These are phyloP conservation scores for Hymenoscyphus fructigenus DNA, from an alignment of 2,329 filamentous ascomycete species.

Conservation along the genomic window DNA sequence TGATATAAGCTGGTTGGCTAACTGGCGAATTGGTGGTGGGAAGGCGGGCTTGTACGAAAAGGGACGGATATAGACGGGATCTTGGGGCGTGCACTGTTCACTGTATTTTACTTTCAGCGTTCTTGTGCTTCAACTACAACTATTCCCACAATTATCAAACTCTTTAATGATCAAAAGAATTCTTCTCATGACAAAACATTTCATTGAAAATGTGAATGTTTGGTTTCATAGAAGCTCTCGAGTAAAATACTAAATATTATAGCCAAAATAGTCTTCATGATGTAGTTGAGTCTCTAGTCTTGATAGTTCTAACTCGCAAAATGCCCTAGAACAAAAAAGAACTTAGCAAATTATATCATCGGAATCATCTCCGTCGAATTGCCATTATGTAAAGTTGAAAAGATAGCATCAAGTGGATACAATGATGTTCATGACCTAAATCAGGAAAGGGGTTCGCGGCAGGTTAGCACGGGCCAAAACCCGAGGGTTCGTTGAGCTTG, in stretches of 20 bases:
- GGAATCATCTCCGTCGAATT: too few species aligned
- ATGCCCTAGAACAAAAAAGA: too few species aligned
- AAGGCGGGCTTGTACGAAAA: constrained; percentile 30
- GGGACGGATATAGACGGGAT: constrained; percentile 29
- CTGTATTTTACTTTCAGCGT: constrained; percentile 37
- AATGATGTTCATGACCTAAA: not conserved
- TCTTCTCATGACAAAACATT: not conserved
- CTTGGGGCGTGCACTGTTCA: constrained; percentile 30
- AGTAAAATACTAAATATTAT: too few species aligned
- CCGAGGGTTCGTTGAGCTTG: constrained; percentile 1
- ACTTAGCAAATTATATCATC: too few species aligned
- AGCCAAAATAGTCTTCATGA: too few species aligned
- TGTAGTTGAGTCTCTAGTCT: too few species aligned
- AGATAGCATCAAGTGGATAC: not conserved
- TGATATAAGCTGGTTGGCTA: not conserved
- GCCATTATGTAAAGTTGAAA: too few species aligned
- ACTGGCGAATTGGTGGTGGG: constrained; percentile 10
- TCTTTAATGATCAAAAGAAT: constrained; percentile 8
- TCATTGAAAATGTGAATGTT: too few species aligned
- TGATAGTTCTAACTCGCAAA: too few species aligned
- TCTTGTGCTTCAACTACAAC: constrained; percentile 28
- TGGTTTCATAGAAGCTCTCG: too few species aligned
- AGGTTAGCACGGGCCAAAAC: not conserved
- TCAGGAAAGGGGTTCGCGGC: not conserved
- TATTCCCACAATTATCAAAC: constrained; percentile 16